Percentiles rank a stretch among this genome's conserved stretches.
Conservation (phyloP, 176 grass and related monocot genomes). For the Triticum dicoccoides region DNA sequence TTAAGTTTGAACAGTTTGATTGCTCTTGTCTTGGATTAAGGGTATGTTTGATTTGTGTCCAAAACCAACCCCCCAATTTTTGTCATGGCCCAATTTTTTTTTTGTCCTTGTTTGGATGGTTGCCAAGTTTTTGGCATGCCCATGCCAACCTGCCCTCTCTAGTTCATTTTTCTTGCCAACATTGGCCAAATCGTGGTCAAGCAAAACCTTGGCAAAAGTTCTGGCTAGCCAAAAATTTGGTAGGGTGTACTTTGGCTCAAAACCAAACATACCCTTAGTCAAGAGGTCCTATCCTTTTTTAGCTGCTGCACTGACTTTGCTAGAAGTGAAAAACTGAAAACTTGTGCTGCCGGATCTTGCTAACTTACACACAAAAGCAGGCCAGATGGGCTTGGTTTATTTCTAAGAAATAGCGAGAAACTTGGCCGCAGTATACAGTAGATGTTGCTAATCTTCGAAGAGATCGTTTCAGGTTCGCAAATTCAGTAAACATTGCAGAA, state of each 20-base stretch:
- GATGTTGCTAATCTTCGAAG: conserved; percentile 3
- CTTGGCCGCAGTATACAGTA: background rate
- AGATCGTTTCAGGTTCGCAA: conserved; percentile 68
- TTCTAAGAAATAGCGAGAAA: background rate
- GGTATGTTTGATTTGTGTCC: too few relatives aligned
- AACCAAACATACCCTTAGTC: background rate
- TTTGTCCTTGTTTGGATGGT: too few relatives aligned
- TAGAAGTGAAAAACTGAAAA: conserved; percentile 4
- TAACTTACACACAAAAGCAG: background rate
- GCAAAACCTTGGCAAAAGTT: too few relatives aligned
- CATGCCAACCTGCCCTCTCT: too few relatives aligned
- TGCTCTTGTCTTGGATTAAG: background rate
- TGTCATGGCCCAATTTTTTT: too few relatives aligned
- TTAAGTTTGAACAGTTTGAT: background rate
- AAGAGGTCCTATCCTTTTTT: conserved; percentile 1
- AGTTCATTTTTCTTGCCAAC: too few relatives aligned
- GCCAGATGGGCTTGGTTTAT: background rate
- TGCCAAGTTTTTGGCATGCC: too few relatives aligned
- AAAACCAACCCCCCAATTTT: too few relatives aligned
- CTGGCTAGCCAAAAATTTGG: too few relatives aligned
- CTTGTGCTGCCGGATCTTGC: conserved; percentile 1
- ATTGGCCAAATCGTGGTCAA: too few relatives aligned
- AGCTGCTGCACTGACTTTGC: conserved; percentile 4
- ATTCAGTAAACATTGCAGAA: conserved; percentile 98
- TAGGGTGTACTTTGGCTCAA: too few relatives aligned